Conservation (phyloP, 768 basidiomycete genomes). For the Mycena polygramma region DNA sequence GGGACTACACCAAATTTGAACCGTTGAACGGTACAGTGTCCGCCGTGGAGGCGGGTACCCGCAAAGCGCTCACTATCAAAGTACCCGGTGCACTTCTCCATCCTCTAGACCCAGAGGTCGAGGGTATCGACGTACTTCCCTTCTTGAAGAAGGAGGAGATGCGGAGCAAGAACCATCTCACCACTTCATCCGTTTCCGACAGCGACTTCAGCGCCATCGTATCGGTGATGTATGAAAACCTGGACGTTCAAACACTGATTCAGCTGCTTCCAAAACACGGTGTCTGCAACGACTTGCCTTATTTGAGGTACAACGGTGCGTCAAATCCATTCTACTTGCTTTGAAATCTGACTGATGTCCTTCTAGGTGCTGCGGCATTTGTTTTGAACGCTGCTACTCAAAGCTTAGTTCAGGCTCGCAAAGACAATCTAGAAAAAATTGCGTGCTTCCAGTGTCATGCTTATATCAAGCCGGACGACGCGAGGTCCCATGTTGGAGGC, state of each 20-base stretch:
- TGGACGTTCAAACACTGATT: not conserved
- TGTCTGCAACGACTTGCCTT: not conserved
- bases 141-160: too few relatives aligned
- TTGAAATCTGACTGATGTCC: too few relatives aligned
- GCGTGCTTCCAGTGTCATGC: not conserved
- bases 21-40: slow-evolving; percentile 3
- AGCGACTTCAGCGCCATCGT: not conserved
- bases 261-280: not conserved
- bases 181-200: not conserved
- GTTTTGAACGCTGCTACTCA: not conserved
- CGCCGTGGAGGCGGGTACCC: slow-evolving; percentile 2
- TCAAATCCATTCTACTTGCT: too few relatives aligned
- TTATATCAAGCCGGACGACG: not conserved
- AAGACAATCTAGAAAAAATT: not conserved
- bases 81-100: slow-evolving; percentile 14
- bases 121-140: too few relatives aligned
- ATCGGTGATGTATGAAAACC: not conserved
- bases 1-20: not conserved
- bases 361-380: not conserved
- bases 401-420: not conserved
- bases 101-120: slow-evolving; percentile 11
- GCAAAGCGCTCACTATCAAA: slow-evolving; percentile 10
- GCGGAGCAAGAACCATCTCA: too few relatives aligned
- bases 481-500: not conserved
- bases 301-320: not conserved